Evolutionary conservation across 2,329 filamentous ascomycete species (phyloP).

Genomic region (Fusarium protoensiforme): DNA sequence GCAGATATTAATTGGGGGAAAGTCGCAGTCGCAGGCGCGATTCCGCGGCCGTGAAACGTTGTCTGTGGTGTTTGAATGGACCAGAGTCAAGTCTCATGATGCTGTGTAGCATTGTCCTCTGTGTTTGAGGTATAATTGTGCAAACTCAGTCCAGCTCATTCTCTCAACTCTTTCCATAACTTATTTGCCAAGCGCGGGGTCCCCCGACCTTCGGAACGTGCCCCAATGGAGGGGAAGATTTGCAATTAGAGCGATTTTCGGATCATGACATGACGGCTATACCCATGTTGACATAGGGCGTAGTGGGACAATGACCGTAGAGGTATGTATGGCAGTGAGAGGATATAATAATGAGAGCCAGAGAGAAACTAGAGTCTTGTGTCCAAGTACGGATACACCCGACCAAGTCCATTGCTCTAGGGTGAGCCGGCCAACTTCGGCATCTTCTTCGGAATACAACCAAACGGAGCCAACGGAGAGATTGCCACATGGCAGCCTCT

Average conservation of each 20-base stretch:
- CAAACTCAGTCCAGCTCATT: not conserved
- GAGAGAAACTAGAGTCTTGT: not conserved
- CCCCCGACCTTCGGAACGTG: constrained; percentile 23
- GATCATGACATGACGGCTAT: not conserved
- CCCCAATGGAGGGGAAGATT: constrained; percentile 1
- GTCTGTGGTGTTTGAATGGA: not conserved
- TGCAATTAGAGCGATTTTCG: not conserved
- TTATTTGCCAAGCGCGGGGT: constrained; percentile 30
- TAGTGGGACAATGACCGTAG: not conserved
- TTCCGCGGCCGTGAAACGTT: constrained; percentile 17
- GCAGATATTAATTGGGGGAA: constrained; percentile 14
- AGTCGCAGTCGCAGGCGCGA: not conserved
- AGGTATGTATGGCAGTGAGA: not conserved
- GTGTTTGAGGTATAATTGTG: not conserved
- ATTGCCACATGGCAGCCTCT: constrained; percentile 39
- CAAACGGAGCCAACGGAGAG: constrained; percentile 6
- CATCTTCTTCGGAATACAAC: not conserved
- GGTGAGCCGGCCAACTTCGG: constrained; percentile 22
- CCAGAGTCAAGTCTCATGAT: not conserved
- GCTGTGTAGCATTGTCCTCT: not conserved
- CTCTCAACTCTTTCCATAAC: not conserved
- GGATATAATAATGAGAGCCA: not conserved
- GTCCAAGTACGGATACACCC: not conserved
- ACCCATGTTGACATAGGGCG: not conserved
- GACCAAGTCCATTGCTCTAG: constrained; percentile 1